Conservation (phyloP, 495 filamentous ascomycete species). For the Podospora pseudopauciseta region DNA sequence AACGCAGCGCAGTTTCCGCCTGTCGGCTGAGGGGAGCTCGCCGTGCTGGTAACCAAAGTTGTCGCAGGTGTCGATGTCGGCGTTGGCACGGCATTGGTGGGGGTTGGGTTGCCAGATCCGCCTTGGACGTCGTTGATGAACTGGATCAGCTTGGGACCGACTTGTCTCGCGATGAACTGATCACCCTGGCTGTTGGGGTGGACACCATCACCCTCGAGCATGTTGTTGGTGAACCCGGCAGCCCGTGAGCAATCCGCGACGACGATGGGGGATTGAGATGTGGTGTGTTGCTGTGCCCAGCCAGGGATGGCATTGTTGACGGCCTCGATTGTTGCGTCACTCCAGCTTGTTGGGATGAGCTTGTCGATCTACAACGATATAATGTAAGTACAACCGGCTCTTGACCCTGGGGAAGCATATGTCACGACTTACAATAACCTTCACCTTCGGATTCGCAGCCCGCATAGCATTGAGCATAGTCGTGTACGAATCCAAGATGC, state of each 20-base stretch:
- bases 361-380: slow-evolving; percentile 26
- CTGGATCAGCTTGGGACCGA: slow-evolving; percentile 26
- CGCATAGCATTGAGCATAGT: slow-evolving; percentile 34
- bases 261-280: slow-evolving; percentile 31
- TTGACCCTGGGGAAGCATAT: neutral
- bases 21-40: neutral
- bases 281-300: slow-evolving; percentile 30
- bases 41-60: neutral
- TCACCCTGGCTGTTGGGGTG: slow-evolving; percentile 38
- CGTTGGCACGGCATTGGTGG: neutral
- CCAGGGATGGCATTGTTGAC: slow-evolving; percentile 34
- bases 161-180: slow-evolving; percentile 25
- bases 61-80: neutral
- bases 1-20: slow-evolving; percentile 4
- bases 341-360: slow-evolving; percentile 30
- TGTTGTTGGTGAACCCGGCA: slow-evolving; percentile 27
- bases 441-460: slow-evolving; percentile 20
- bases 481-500: slow-evolving; percentile 37
- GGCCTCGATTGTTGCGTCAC: slow-evolving; percentile 28
- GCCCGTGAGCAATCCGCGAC: slow-evolving; percentile 30
- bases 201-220: slow-evolving; percentile 30
- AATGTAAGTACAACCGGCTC: neutral
- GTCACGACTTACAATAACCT: neutral
- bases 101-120: neutral
- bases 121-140: slow-evolving; percentile 12